Conservation (phyloP, 495 filamentous ascomycete species). For the Aspergillus incahuasiensis region DNA sequence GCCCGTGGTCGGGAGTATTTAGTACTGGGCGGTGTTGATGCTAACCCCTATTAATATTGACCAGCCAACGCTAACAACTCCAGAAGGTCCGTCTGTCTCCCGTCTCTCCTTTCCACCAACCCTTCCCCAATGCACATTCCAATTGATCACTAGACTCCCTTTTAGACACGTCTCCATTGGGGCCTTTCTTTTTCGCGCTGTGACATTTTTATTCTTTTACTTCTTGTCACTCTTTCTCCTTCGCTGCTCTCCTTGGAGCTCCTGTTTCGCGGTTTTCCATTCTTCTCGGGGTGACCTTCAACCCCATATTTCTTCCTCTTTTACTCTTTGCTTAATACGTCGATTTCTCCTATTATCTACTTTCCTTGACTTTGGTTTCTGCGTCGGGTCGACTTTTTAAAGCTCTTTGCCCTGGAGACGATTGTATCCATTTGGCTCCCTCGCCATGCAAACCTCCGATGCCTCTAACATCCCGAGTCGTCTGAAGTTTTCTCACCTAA, state of each 20-base stretch:
- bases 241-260: constrained; percentile 25
- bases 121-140: constrained; percentile 31
- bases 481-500: constrained; percentile 62
- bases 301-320: constrained; percentile 32
- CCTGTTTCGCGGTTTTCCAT: constrained; percentile 25
- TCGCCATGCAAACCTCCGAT: constrained; percentile 84
- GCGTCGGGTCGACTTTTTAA: constrained; percentile 57
- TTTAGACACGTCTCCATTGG: constrained; percentile 28
- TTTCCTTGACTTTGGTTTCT: constrained; percentile 14
- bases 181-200: constrained; percentile 14
- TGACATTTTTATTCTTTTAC: constrained; percentile 16
- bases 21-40: constrained; percentile 23
- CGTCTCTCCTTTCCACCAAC: constrained; percentile 23
- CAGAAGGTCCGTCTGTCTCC: constrained; percentile 23
- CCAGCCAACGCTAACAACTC: constrained; percentile 20
- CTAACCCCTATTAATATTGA: constrained; percentile 16
- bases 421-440: constrained; percentile 51
- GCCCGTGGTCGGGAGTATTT: constrained; percentile 15
- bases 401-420: constrained; percentile 63
- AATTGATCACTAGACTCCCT: constrained; percentile 24
- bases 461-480: constrained; percentile 52
- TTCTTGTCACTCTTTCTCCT: constrained; percentile 22
- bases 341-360: constrained; percentile 21
- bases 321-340: constrained; percentile 27
- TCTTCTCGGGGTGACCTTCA: constrained; percentile 31